Percentiles rank a stretch among this genome's conserved stretches.
Evolutionary conservation across 352 stramenopile genomes (phyloP).

Genomic region (Halophytophthora batemanensis): DNA sequence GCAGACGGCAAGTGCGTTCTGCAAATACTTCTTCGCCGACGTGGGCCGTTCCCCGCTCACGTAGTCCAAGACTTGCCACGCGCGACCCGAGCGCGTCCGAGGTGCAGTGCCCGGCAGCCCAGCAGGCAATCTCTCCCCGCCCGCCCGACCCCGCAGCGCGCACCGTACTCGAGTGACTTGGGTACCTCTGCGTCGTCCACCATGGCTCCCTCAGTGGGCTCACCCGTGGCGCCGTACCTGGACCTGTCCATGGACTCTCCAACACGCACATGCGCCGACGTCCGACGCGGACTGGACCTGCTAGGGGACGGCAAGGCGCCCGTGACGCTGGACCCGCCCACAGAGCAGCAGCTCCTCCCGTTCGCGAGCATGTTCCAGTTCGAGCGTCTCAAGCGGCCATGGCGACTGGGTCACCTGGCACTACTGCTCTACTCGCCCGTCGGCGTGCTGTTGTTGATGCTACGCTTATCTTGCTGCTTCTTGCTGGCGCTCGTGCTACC

Average conservation of each 20-base stretch:
- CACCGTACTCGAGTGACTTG: too few species aligned
- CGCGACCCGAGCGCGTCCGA: too few species aligned
- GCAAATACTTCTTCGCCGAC: too few species aligned
- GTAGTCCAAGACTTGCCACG: too few species aligned
- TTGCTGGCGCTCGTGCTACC: conserved; percentile 44
- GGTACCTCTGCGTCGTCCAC: too few species aligned
- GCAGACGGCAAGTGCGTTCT: too few species aligned
- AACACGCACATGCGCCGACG: conserved; percentile 12
- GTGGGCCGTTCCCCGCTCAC: too few species aligned
- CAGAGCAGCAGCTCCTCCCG: conserved; percentile 32
- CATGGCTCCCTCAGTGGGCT: conserved; percentile 23
- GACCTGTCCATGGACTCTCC: conserved; percentile 36
- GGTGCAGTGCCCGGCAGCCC: too few species aligned
- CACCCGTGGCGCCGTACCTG: conserved; percentile 20
- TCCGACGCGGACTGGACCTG: conserved; percentile 29
- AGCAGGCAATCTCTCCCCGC: too few species aligned
- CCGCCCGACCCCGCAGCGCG: too few species aligned
- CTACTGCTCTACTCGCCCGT: conserved; percentile 60
- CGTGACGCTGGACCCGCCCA: conserved; percentile 22
- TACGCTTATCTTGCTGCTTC: conserved; percentile 37
- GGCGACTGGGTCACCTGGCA: conserved; percentile 35
- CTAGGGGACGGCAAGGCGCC: conserved; percentile 25
- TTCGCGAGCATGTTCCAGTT: conserved; percentile 71
- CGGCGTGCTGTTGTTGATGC: conserved; percentile 40
- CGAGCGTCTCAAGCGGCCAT: conserved; percentile 53